These are phyloP conservation scores for Karstenula rhodostoma DNA, from an alignment of 2,329 filamentous ascomycete genomes.

Conservation along the genomic window DNA sequence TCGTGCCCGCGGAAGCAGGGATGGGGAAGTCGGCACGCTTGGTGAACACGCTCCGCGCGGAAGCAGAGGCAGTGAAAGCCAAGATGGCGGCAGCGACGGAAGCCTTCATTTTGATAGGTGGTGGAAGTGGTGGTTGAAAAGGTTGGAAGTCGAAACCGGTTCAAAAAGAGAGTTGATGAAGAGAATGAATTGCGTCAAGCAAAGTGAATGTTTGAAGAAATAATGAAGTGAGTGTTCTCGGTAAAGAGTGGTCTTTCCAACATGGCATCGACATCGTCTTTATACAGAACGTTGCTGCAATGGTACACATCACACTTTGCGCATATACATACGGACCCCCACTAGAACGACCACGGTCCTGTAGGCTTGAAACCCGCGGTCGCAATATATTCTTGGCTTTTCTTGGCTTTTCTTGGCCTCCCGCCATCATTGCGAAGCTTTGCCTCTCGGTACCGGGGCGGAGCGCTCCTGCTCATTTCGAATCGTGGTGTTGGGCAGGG, in stretches of 20 bases:
- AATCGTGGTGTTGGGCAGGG: not conserved
- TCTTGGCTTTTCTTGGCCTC: constrained; percentile 14
- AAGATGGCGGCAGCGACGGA: constrained; percentile 36
- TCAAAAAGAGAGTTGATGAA: constrained; percentile 12
- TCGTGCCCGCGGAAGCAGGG: constrained; percentile 42
- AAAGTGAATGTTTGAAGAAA: constrained; percentile 11
- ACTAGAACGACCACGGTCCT: not conserved
- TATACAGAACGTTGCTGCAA: constrained; percentile 10
- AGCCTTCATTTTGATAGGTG: constrained; percentile 45
- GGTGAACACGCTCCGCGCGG: constrained; percentile 38
- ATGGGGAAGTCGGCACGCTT: constrained; percentile 44
- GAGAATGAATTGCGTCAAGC: constrained; percentile 21
- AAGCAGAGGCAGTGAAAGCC: constrained; percentile 37
- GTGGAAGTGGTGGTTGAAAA: constrained; percentile 12
- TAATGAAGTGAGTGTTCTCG: constrained; percentile 14
- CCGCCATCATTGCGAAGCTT: constrained; percentile 1
- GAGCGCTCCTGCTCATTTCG: constrained; percentile 12
- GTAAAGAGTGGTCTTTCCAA: constrained; percentile 16
- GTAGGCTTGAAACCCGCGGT: constrained; percentile 16
- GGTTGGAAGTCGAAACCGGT: constrained; percentile 36
- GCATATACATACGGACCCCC: not conserved
- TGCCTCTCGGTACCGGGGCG: constrained; percentile 5
- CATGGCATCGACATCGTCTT: constrained; percentile 2
- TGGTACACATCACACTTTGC: not conserved
- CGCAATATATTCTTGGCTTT: too few species aligned